A percentile compares a stretch with the other conserved stretches of the same genome.
phyloP scores from a whole-genome alignment of 2,329 filamentous ascomycete species.

The Epicoccum sorghinum region DNA sequence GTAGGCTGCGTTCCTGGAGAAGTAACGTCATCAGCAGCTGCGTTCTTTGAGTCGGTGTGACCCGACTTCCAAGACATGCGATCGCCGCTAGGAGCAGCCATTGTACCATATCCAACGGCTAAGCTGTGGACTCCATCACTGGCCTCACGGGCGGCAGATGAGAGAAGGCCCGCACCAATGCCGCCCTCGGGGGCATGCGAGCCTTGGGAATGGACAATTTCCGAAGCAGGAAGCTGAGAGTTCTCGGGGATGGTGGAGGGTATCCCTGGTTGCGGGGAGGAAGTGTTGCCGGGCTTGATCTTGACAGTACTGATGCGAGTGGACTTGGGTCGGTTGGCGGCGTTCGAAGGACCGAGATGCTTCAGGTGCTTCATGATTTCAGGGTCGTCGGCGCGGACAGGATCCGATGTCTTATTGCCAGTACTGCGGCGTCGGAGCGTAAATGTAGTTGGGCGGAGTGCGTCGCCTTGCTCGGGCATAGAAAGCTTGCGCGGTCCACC shows the following conservation, averaged over 20 bases:
- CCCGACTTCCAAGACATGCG: slow-evolving; percentile 39
- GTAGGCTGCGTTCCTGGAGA: slow-evolving; percentile 28
- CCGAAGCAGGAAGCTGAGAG: slow-evolving; percentile 30
- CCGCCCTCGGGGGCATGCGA: slow-evolving; percentile 56
- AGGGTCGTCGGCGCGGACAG: slow-evolving; percentile 59
- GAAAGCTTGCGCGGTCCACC: slow-evolving; percentile 36
- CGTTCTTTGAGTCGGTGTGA: slow-evolving; percentile 19
- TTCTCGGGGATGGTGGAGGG: slow-evolving; percentile 52
- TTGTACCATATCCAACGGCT: slow-evolving; percentile 53
- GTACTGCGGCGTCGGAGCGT: slow-evolving; percentile 55
- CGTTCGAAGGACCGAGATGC: slow-evolving; percentile 68
- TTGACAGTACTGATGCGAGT: slow-evolving; percentile 69
- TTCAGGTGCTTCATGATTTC: slow-evolving; percentile 66
- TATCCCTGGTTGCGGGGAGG: slow-evolving; percentile 67
- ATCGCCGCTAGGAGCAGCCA: slow-evolving; percentile 35
- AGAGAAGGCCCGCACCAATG: slow-evolving; percentile 60
- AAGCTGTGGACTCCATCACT: slow-evolving; percentile 71
- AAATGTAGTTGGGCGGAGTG: slow-evolving; percentile 49
- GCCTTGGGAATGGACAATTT: slow-evolving; percentile 21
- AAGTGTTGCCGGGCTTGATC: slow-evolving; percentile 65
- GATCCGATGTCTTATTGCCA: slow-evolving; percentile 42
- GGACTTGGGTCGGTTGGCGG: slow-evolving; percentile 63
- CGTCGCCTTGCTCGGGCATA: slow-evolving; percentile 35
- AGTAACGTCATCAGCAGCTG: slow-evolving; percentile 25
- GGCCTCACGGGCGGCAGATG: slow-evolving; percentile 61